Evolutionary conservation across 1,284 basidiomycete species (phyloP), one percentile per base, ranked within the genome.

Genomic region (Coniophora puteana): DNA sequence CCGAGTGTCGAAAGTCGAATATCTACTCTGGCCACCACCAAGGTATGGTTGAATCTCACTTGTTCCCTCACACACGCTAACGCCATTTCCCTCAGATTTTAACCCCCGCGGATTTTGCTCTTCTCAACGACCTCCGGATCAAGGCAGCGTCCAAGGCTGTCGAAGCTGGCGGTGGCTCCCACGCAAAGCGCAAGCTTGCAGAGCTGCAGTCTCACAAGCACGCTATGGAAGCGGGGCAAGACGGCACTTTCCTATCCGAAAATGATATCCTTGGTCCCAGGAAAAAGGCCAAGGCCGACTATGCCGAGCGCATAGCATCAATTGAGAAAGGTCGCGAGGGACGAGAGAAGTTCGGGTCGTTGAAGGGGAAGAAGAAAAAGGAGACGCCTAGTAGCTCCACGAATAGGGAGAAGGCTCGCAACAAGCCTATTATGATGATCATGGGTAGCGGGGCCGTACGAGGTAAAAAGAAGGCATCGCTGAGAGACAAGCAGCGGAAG

Each of bases 351-450:
- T 99, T 85, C 58, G 92, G 92, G 5, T 89, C 85, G 40, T 65
- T 77, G 51, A 93, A 87, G 69, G 93, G 92, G 26, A 94, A 94
- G 72, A 85, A 89, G 67, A 89, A 82, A 49, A 90, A 89, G 61
- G 87, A 72, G 28, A 66, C 68, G 12, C 80, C 84, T 38, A 90
- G 86, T 61, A 89, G 85, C 55, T 82, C 86, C 44, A 94, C 92
- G 25, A 94, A 94, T 63, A 74, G 80, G 54, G 89, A 94, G 68
- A 94, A 95, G 77, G 78, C 82, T 31, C 75, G 85, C 55, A 92
- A 93, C 63, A 94, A 95, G 63, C 92, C 92, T 12, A 75, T 94
- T 51, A 94, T 94, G 92, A 94, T 94, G 91, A 80, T 89, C 39
- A 66, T 90, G 50, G 74, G 80, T 36, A 88, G 87, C 58, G 71